Conservation (phyloP, 2,329 filamentous ascomycete genomes). For the Xylaria sp. region DNA sequence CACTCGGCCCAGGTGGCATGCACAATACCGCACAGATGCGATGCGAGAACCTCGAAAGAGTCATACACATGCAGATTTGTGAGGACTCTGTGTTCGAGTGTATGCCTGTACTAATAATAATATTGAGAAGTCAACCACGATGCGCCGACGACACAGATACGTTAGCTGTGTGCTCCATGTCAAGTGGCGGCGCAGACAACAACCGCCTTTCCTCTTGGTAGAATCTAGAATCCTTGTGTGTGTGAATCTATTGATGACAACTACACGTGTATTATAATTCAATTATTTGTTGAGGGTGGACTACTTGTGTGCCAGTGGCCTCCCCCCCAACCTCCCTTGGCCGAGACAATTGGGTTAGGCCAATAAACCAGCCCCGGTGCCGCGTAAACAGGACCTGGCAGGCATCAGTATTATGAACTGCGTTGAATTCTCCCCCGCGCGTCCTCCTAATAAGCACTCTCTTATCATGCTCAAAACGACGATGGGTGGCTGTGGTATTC, state of each 20-base stretch:
- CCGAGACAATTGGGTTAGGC: slow-evolving; percentile 24
- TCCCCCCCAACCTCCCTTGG: slow-evolving; percentile 29
- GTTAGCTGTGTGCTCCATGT: slow-evolving; percentile 10
- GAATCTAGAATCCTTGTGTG: not conserved
- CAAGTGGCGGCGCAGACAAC: slow-evolving; percentile 22
- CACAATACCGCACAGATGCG: slow-evolving; percentile 19
- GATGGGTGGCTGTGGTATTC: slow-evolving; percentile 38
- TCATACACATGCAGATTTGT: slow-evolving; percentile 24
- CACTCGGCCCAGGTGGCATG: slow-evolving; percentile 22
- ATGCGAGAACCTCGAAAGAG: slow-evolving; percentile 25
- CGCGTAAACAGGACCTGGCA: slow-evolving; percentile 32
- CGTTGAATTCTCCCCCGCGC: slow-evolving; percentile 25
- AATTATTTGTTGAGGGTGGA: not conserved
- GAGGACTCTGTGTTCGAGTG: slow-evolving; percentile 17
- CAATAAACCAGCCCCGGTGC: slow-evolving; percentile 33
- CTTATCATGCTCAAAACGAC: slow-evolving; percentile 16
- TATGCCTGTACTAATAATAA: not conserved
- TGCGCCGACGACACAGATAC: slow-evolving; percentile 8
- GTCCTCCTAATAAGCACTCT: not conserved
- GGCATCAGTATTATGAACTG: slow-evolving; percentile 28
- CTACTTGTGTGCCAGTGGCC: not conserved
- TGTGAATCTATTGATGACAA: slow-evolving; percentile 9
- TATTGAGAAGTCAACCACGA: slow-evolving; percentile 8
- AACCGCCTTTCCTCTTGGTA: slow-evolving; percentile 25
- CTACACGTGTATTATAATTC: slow-evolving; percentile 16